Conservation (phyloP, 2,329 filamentous ascomycete species). For the Pseudogymnoascus sp. region DNA sequence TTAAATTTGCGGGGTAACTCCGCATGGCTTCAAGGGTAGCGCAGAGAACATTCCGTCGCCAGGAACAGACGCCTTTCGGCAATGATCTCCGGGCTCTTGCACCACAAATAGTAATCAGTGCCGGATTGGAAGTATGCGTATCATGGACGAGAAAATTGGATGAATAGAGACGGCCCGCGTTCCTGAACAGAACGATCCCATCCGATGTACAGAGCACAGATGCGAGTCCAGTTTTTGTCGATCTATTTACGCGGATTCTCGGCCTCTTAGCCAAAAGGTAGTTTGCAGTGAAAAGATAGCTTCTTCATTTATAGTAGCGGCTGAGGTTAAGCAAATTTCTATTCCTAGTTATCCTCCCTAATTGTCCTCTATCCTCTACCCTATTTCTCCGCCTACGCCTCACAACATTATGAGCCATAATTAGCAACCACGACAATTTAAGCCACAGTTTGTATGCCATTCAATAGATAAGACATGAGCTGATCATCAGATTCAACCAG, state of each 20-base stretch:
- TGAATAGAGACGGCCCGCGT: background rate
- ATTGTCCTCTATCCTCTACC: too few relatives aligned
- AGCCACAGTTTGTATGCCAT: too few relatives aligned
- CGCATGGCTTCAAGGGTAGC: background rate
- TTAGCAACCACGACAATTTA: too few relatives aligned
- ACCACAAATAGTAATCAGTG: background rate
- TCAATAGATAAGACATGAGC: background rate
- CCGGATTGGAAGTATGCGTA: background rate
- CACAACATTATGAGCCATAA: too few relatives aligned
- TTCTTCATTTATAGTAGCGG: too few relatives aligned
- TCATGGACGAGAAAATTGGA: background rate
- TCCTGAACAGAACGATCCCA: background rate
- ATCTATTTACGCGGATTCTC: background rate
- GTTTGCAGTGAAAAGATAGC: background rate
- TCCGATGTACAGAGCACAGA: background rate
- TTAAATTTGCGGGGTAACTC: background rate
- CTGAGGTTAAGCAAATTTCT: too few relatives aligned
- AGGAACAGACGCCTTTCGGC: background rate
- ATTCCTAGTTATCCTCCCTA: too few relatives aligned
- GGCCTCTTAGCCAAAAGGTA: background rate
- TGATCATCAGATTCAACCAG: background rate
- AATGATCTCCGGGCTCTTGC: background rate
- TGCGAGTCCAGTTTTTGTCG: background rate
- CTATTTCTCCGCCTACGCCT: too few relatives aligned
- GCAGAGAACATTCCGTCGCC: background rate